Conservation (phyloP, 305 asterid genomes). For the Fraxinus sp. region DNA sequence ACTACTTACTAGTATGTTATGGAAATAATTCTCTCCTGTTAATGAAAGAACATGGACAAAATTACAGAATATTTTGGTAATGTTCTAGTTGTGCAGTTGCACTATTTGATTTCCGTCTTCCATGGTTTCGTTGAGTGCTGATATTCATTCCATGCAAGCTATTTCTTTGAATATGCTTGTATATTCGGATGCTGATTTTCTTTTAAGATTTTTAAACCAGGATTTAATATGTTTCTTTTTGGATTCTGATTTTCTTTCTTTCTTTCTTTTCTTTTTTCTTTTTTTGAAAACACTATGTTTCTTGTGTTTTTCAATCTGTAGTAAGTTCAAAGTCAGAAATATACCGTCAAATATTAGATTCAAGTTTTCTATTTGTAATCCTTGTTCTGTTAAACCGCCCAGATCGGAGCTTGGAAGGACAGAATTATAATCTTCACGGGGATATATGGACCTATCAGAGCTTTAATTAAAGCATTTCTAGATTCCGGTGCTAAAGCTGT, state of each 20-base stretch:
- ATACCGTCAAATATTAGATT: not conserved
- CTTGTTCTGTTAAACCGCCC: constrained; percentile 21
- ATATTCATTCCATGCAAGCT: not conserved
- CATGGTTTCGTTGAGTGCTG: not conserved
- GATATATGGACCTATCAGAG: constrained; percentile 71
- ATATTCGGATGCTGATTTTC: not conserved
- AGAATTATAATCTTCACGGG: constrained; percentile 89
- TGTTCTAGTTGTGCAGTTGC: not conserved
- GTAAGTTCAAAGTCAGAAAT: not conserved
- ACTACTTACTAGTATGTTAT: not conserved
- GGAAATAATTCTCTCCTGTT: constrained; percentile 7
- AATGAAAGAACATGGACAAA: constrained; percentile 4
- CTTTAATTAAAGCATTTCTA: constrained; percentile 80
- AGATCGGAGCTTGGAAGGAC: constrained; percentile 99
- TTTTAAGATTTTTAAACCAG: not conserved
- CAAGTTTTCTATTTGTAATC: not conserved
- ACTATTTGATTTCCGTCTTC: not conserved
- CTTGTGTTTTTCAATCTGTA: not conserved
- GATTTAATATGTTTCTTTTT: not conserved
- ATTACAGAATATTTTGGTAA: not conserved
- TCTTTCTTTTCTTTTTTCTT: not conserved
- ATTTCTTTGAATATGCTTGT: not conserved
- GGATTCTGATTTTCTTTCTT: not conserved
- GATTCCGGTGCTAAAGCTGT: constrained; percentile 97
- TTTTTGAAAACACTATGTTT: not conserved